Evolutionary conservation across 345 rosid species (phyloP).

Genomic region (Schrenkiella parvula): DNA sequence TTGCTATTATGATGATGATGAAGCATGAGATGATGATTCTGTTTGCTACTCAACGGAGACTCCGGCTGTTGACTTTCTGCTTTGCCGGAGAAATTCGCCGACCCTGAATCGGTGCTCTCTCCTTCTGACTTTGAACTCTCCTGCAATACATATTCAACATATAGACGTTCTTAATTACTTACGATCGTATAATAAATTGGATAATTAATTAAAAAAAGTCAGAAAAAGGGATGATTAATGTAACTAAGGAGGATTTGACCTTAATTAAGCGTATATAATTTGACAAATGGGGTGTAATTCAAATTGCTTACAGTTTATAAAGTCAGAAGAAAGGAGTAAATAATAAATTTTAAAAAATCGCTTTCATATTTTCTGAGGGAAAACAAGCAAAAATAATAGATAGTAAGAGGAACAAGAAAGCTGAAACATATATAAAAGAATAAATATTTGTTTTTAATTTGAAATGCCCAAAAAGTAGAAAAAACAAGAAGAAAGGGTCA

Average conservation of each 20-base stretch:
- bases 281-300: conserved; percentile 22
- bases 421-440: conserved; percentile 2
- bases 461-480: conserved; percentile 26
- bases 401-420: conserved; percentile 25
- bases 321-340: conserved; percentile 27
- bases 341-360: conserved; percentile 20
- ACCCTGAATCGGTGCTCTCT: conserved; percentile 86
- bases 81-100: conserved; percentile 72
- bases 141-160: conserved; percentile 39
- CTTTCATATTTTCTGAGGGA: conserved; percentile 15
- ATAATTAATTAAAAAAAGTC: conserved; percentile 7
- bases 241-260: conserved; percentile 18
- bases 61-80: conserved; percentile 70
- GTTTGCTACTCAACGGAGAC: conserved; percentile 68
- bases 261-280: conserved; percentile 21
- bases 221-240: not conserved
- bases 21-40: conserved; percentile 41
- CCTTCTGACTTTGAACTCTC: conserved; percentile 84
- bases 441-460: not conserved
- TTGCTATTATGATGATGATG: conserved; percentile 47
- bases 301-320: not conserved
- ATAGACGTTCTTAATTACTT: conserved; percentile 15
- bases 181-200: not conserved
- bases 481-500: conserved; percentile 49
- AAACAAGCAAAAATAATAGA: conserved; percentile 16